Percentiles rank a stretch among this genome's conserved stretches.
These are phyloP conservation scores for Fusarium drepaniforme DNA, from an alignment of 2,329 filamentous ascomycete genomes.

Conservation along the genomic window DNA sequence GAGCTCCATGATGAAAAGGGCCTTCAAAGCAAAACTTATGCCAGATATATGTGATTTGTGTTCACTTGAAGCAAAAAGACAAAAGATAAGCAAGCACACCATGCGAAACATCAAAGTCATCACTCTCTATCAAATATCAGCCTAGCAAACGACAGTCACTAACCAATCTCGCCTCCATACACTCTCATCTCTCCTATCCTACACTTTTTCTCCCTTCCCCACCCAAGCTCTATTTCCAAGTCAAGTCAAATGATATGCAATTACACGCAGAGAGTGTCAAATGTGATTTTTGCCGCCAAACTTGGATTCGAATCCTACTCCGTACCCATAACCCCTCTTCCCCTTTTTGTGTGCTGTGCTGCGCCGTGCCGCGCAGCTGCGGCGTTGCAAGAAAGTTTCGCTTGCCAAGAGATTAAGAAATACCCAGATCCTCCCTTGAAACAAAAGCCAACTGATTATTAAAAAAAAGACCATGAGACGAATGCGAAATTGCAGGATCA, in stretches of 20 bases:
- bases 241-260: conserved; percentile 28
- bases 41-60: not conserved
- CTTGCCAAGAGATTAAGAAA: conserved; percentile 22
- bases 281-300: conserved; percentile 21
- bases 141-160: conserved; percentile 16
- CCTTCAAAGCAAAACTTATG: not conserved
- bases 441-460: not conserved
- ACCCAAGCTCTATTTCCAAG: conserved; percentile 29
- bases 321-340: conserved; percentile 7
- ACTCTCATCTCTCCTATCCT: not conserved
- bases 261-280: conserved; percentile 27
- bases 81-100: not conserved
- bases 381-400: conserved; percentile 2
- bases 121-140: conserved; percentile 39
- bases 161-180: conserved; percentile 21
- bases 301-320: conserved; percentile 21
- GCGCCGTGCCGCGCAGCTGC: conserved; percentile 1
- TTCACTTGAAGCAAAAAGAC: not conserved
- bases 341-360: conserved; percentile 10
- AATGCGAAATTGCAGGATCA: not conserved
- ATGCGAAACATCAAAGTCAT: conserved; percentile 29
- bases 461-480: not conserved
- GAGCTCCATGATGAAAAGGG: not conserved
- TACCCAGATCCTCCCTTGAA: not conserved
- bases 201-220: conserved; percentile 14